phyloP scores from a whole-genome alignment of 2,329 filamentous ascomycete species.

The Leptographium lundbergii region DNA sequence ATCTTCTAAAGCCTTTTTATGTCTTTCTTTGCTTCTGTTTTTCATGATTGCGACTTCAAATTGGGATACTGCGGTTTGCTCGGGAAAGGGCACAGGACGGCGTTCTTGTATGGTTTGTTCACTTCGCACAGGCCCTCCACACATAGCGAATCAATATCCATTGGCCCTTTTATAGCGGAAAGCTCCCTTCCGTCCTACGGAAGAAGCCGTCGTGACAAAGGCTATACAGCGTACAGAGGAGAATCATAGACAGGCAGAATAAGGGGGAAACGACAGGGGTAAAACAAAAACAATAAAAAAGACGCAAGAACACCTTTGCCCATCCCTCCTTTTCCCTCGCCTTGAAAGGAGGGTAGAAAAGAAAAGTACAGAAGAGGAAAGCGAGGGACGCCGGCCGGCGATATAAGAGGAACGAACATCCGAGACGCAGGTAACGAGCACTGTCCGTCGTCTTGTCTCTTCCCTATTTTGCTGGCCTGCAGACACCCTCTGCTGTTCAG shows the following conservation, averaged over 20 bases:
- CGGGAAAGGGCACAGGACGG: too few species aligned
- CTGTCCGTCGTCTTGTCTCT: neutral
- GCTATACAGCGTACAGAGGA: neutral
- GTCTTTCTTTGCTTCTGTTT: neutral
- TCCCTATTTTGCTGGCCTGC: neutral
- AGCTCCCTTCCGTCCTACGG: neutral
- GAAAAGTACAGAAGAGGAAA: neutral
- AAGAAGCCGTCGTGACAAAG: neutral
- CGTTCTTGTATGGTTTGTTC: too few species aligned
- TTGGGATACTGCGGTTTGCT: too few species aligned
- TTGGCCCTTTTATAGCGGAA: neutral
- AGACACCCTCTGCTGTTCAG: neutral
- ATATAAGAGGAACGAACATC: too few species aligned
- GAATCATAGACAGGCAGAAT: neutral
- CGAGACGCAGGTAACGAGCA: neutral
- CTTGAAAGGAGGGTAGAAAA: neutral
- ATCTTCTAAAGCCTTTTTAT: conserved; percentile 48
- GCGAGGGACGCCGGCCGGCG: neutral
- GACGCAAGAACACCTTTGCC: neutral
- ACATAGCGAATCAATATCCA: neutral
- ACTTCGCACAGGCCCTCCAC: too few species aligned
- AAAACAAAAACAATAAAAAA: neutral
- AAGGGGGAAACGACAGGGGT: neutral
- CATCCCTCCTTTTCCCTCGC: neutral
- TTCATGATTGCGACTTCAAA: neutral